Evolutionary conservation across 116 monocot genomes (phyloP).

Genomic region (Dioscorea cayenensis): DNA sequence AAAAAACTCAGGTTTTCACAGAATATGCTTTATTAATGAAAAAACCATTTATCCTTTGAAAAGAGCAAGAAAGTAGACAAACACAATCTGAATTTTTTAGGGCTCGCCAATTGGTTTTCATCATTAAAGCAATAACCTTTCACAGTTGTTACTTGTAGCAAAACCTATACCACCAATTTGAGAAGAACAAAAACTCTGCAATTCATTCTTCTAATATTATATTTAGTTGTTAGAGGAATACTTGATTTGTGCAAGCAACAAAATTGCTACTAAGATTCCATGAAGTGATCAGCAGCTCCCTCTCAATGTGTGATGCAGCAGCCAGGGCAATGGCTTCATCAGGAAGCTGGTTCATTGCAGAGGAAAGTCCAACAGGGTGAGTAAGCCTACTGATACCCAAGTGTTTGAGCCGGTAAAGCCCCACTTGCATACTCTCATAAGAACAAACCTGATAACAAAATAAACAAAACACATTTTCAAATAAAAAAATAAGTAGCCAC

Average conservation of each 20-base stretch:
- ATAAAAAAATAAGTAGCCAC: neutral
- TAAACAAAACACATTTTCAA: neutral
- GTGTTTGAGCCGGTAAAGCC: constrained; percentile 71
- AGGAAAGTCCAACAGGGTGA: constrained; percentile 67
- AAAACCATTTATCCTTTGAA: too few relatives aligned
- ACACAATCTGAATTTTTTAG: too few relatives aligned
- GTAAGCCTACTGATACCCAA: constrained; percentile 86
- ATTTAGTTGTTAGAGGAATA: constrained; percentile 7
- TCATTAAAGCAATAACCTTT: too few relatives aligned
- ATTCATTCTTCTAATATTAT: neutral
- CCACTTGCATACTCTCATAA: constrained; percentile 97
- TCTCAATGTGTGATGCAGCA: constrained; percentile 94
- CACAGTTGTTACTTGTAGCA: too few relatives aligned
- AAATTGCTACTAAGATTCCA: constrained; percentile 95
- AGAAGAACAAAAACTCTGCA: too few relatives aligned
- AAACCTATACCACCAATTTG: too few relatives aligned
- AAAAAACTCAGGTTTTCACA: too few relatives aligned
- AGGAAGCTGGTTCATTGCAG: constrained; percentile 89
- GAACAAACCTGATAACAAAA: constrained; percentile 58
- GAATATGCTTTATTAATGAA: too few relatives aligned
- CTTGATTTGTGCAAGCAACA: constrained; percentile 93
- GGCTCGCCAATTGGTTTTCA: too few relatives aligned
- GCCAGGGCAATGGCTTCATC: constrained; percentile 89
- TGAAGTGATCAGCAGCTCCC: constrained; percentile 87
- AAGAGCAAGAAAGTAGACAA: too few relatives aligned